Evolutionary conservation across 257 asterid genomes (phyloP).

Genomic region (Solanum chiquidenum): DNA sequence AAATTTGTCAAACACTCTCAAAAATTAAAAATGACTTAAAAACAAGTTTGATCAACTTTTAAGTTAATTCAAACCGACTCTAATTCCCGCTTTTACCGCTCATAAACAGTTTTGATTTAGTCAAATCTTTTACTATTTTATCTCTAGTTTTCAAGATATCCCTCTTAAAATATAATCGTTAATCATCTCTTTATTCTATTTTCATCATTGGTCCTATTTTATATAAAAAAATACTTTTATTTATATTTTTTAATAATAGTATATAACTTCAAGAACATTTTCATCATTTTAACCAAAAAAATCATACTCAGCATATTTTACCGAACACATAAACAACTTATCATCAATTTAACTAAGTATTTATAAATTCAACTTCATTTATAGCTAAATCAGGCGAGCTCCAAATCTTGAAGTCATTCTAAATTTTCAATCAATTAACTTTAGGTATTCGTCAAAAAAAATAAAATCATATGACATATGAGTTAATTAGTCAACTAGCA

Average conservation of each 20-base stretch:
- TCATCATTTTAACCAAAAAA: too few species aligned
- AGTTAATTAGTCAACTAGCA: not conserved
- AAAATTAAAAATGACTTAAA: not conserved
- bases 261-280: not conserved
- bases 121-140: too few species aligned
- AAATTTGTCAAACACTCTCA: too few species aligned
- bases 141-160: not conserved
- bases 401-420: not conserved
- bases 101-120: too few species aligned
- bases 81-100: not conserved
- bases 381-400: not conserved
- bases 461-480: not conserved
- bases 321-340: too few species aligned
- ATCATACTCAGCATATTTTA: too few species aligned
- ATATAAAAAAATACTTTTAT: too few species aligned
- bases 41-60: not conserved
- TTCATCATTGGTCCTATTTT: not conserved
- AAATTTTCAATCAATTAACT: not conserved
- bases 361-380: not conserved
- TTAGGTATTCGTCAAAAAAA: not conserved
- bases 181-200: not conserved
- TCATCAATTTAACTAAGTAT: not conserved
- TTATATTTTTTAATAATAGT: too few species aligned
- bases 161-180: not conserved
- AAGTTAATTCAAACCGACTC: too few species aligned